Percentiles rank a stretch among this genome's conserved stretches.
Conservation (phyloP, 2,329 filamentous ascomycete species). For the Microsporum ferrugineum region DNA sequence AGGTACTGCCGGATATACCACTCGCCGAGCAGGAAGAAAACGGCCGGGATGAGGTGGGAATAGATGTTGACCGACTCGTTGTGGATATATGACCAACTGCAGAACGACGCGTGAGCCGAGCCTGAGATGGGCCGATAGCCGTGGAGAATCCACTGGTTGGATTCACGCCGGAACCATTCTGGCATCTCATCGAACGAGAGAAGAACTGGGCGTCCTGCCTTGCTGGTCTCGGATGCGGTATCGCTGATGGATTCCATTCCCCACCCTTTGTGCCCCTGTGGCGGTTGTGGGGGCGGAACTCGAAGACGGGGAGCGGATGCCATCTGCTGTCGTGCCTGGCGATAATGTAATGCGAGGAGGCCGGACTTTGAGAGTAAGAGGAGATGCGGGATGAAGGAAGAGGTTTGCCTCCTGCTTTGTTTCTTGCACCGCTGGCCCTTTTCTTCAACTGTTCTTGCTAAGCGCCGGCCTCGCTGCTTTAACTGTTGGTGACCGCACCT, state of each 20-base stretch:
- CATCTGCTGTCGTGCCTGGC: background rate
- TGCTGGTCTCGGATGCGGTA: background rate
- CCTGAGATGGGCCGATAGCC: constrained; percentile 21
- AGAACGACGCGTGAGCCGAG: constrained; percentile 15
- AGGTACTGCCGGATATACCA: constrained; percentile 10
- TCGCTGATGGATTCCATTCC: background rate
- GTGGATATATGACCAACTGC: constrained; percentile 9
- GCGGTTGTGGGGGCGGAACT: background rate
- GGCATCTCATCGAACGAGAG: constrained; percentile 10
- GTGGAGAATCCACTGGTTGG: constrained; percentile 19
- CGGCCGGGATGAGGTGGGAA: constrained; percentile 14
- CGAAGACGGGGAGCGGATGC: background rate
- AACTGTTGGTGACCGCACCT: too few relatives aligned
- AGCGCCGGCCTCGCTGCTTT: too few relatives aligned
- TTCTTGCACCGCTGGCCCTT: too few relatives aligned
- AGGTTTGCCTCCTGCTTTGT: too few relatives aligned
- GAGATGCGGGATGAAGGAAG: too few relatives aligned
- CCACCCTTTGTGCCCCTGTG: background rate
- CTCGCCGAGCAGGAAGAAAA: constrained; percentile 13
- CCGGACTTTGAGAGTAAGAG: background rate
- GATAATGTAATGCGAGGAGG: background rate
- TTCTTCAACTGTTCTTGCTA: too few relatives aligned
- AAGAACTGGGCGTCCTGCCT: constrained; percentile 13
- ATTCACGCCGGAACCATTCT: constrained; percentile 6
- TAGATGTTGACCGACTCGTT: constrained; percentile 17